Evolutionary conservation across 768 basidiomycete species (phyloP).

Genomic region (Tulasnella sp.): DNA sequence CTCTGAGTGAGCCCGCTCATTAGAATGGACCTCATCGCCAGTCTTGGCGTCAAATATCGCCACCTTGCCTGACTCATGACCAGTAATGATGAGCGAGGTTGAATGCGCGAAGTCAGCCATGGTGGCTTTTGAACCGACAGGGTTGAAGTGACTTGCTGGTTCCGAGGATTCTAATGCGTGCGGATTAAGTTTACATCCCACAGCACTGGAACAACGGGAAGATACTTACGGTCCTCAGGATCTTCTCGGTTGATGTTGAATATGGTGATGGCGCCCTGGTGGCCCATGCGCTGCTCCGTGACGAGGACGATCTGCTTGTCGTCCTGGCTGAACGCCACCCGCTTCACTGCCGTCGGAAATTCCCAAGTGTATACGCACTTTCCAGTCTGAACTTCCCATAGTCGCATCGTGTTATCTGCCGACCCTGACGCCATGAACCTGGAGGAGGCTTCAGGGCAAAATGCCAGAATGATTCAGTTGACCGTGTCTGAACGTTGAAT

Average conservation of each 20-base stretch:
- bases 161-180: constrained; percentile 54
- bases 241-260: constrained; percentile 82
- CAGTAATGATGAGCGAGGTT: constrained; percentile 74
- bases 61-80: constrained; percentile 94
- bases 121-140: constrained; percentile 91
- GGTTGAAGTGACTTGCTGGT: constrained; percentile 70
- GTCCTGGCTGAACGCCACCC: constrained; percentile 84
- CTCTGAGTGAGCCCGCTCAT: constrained; percentile 82
- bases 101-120: constrained; percentile 83
- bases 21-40: constrained; percentile 71
- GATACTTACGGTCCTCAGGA: constrained; percentile 63
- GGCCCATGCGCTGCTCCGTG: constrained; percentile 95
- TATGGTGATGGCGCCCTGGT: constrained; percentile 82
- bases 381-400: constrained; percentile 84
- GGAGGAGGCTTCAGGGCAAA: constrained; percentile 52
- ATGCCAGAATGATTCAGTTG: too few species aligned
- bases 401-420: constrained; percentile 84
- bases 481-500: not conserved
- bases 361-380: constrained; percentile 95
- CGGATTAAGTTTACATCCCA: too few species aligned
- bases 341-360: constrained; percentile 95
- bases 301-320: constrained; percentile 80
- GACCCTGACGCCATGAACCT: constrained; percentile 82
- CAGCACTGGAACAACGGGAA: not conserved
- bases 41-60: constrained; percentile 81